Conservation (phyloP, 2,329 filamentous ascomycete species). For the Spiromastix sp. region DNA sequence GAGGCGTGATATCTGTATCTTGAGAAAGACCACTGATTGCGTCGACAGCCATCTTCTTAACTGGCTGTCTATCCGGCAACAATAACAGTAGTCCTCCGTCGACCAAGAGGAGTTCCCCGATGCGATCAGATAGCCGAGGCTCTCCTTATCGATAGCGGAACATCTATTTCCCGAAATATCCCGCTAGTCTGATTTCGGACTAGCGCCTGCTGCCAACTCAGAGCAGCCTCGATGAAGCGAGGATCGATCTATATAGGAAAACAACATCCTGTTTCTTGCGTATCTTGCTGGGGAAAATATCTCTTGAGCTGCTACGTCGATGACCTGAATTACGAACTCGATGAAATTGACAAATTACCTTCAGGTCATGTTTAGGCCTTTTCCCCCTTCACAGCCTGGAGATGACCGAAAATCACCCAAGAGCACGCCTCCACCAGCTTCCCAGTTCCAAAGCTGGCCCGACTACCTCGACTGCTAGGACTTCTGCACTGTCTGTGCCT, state of each 20-base stretch:
- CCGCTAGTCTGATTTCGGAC: background rate
- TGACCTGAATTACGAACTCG: constrained; percentile 1
- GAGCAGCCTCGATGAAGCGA: background rate
- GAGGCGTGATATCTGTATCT: constrained; percentile 20
- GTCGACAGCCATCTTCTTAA: background rate
- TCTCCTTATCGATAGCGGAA: constrained; percentile 1
- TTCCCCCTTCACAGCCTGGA: constrained; percentile 16
- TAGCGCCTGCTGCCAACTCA: background rate
- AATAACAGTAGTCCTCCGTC: too few relatives aligned
- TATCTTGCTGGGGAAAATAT: background rate
- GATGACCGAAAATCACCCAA: constrained; percentile 27
- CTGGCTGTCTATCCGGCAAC: too few relatives aligned
- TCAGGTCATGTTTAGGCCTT: background rate
- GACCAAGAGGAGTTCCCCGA: too few relatives aligned
- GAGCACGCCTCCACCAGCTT: constrained; percentile 30
- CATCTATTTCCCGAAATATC: background rate
- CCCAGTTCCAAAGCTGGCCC: constrained; percentile 27
- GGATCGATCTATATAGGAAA: background rate
- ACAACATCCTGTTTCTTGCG: background rate
- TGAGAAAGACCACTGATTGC: background rate
- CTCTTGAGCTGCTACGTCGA: too few relatives aligned
- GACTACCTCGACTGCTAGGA: constrained; percentile 22
- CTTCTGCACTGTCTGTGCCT: constrained; percentile 17
- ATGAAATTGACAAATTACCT: constrained; percentile 3
- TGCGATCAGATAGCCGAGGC: too few relatives aligned